Evolutionary conservation across 768 basidiomycete genomes (phyloP).

Genomic region (Austroboletus eburneus): DNA sequence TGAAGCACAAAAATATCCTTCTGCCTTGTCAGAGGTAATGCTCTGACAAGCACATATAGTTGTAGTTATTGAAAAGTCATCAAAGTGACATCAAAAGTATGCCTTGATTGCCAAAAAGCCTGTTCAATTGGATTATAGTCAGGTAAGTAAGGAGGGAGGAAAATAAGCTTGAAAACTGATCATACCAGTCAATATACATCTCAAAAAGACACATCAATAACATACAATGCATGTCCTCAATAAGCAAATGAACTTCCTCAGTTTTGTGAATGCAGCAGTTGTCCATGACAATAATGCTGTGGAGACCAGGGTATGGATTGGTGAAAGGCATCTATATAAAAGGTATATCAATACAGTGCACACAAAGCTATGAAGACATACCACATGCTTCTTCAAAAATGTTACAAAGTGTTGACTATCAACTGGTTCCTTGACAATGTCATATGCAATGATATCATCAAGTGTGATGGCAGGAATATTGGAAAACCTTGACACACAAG

Average conservation of each 20-base stretch:
- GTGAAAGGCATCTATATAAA: too few relatives aligned
- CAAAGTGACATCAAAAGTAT: background rate
- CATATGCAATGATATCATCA: constrained; percentile 15
- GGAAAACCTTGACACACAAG: constrained; percentile 5
- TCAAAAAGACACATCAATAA: too few relatives aligned
- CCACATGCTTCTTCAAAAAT: constrained; percentile 11
- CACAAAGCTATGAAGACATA: background rate
- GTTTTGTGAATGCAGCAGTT: too few relatives aligned
- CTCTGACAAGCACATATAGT: background rate
- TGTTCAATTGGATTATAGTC: background rate
- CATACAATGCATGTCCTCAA: too few relatives aligned
- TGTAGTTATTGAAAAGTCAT: background rate
- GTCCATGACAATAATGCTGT: too few relatives aligned
- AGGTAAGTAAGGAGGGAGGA: background rate
- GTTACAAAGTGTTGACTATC: constrained; percentile 3
- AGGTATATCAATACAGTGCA: too few relatives aligned
- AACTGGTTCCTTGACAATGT: constrained; percentile 17
- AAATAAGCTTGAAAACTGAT: background rate
- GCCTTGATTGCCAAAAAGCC: background rate
- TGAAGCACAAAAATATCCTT: background rate
- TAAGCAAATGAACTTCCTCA: too few relatives aligned
- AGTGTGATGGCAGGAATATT: constrained; percentile 15
- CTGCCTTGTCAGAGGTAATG: background rate
- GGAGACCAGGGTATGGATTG: too few relatives aligned
- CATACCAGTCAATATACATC: background rate